phyloP scores from a whole-genome alignment of 116 monocot species.

The Trichopus zeylanicus region DNA sequence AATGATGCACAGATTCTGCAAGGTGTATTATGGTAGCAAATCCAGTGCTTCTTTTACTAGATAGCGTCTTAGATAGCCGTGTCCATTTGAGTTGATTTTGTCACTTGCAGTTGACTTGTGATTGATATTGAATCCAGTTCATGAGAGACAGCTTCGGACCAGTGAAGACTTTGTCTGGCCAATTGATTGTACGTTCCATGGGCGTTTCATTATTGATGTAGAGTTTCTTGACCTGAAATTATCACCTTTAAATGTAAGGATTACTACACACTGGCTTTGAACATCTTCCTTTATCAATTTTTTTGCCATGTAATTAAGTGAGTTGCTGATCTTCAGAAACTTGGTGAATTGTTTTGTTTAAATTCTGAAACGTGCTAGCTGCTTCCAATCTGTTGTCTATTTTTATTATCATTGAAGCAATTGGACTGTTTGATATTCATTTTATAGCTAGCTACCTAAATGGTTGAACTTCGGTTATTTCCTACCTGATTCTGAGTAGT shows the following conservation, averaged over 20 bases:
- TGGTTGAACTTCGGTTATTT: too few species aligned
- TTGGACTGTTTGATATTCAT: background rate
- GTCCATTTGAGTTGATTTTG: background rate
- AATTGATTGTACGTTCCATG: conserved; percentile 59
- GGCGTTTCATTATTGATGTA: conserved; percentile 68
- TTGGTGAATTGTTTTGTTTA: too few species aligned
- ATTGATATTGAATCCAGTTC: conserved; percentile 32
- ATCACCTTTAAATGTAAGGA: conserved; percentile 53
- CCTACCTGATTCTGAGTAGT: too few species aligned
- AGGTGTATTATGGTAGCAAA: background rate
- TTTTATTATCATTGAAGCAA: background rate
- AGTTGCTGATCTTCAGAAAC: too few species aligned
- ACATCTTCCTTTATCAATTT: background rate
- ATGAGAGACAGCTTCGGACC: conserved; percentile 56
- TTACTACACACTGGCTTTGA: background rate
- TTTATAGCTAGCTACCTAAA: too few species aligned
- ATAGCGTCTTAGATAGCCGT: too few species aligned
- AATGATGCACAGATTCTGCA: too few species aligned
- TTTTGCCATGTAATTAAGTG: too few species aligned
- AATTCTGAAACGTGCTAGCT: background rate
- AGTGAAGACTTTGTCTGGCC: conserved; percentile 85
- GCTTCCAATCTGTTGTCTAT: background rate
- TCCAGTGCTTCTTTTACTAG: background rate
- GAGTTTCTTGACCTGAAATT: conserved; percentile 91
- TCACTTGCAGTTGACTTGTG: background rate